These are phyloP conservation scores for Solidago caesia DNA, from an alignment of 129 eudicot species.

Conservation along the genomic window DNA sequence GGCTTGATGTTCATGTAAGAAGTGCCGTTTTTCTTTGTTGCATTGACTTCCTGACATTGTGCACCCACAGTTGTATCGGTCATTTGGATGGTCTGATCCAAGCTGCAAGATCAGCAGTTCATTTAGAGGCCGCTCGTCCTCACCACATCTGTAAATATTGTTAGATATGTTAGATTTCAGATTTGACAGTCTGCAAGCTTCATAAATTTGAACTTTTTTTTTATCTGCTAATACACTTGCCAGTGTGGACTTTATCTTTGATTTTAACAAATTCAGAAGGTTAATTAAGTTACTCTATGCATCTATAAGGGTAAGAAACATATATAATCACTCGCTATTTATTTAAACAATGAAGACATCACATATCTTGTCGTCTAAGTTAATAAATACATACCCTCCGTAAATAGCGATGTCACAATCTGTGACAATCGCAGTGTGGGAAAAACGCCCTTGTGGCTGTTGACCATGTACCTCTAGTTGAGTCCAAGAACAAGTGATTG, in stretches of 20 bases:
- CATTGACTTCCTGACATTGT: slow-evolving; percentile 40
- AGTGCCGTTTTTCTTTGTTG: slow-evolving; percentile 40
- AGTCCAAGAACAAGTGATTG: slow-evolving; percentile 53
- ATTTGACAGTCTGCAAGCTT: neutral
- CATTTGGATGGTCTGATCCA: slow-evolving; percentile 46
- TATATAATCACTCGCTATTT: neutral
- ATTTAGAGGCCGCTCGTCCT: slow-evolving; percentile 83
- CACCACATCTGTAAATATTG: slow-evolving; percentile 65
- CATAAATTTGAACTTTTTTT: neutral
- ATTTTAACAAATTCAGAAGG: neutral
- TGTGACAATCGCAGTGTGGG: slow-evolving; percentile 72
- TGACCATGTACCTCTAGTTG: slow-evolving; percentile 60
- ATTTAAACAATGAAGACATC: neutral
- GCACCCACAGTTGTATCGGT: slow-evolving; percentile 39
- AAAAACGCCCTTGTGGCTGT: slow-evolving; percentile 89
- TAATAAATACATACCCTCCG: slow-evolving; percentile 68
- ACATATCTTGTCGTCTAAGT: neutral
- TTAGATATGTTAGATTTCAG: neutral
- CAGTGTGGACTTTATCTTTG: neutral
- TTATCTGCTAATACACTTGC: neutral
- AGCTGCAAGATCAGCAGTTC: slow-evolving; percentile 83
- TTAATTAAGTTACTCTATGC: neutral
- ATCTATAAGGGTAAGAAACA: neutral
- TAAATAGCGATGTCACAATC: slow-evolving; percentile 66
- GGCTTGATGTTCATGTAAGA: slow-evolving; percentile 23